Evolutionary conservation across 306 rosid genomes (phyloP), one percentile per base, ranked within the genome.

Genomic region (Cucumis sativus): DNA sequence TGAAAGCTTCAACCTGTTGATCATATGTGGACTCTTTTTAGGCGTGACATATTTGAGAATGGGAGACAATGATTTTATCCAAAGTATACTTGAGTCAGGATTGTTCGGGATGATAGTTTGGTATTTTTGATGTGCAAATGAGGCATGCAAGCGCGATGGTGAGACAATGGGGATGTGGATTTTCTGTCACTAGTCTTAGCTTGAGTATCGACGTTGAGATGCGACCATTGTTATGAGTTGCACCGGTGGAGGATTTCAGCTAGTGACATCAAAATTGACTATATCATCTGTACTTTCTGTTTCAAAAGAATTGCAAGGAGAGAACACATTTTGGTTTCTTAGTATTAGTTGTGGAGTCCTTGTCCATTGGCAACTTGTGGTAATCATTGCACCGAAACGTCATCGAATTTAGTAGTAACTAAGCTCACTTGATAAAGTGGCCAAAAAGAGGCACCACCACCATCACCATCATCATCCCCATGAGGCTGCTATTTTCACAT

Each of bases 1-100:
- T 69, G 74, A 87, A 67, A 73, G 82, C 79, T 41, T 82, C 83
- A 41, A 82, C 82, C 79, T 60, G 49, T 59, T 86, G 82, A 89
- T 25, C 58, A 39, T 21, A 41, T 54, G 7, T 72, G 35, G 45
- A 51, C 76, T 49, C 76, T 47, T 45, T 45, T 43, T 45, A 28
- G 41, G n/a, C 28, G 59, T 71, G 1, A 47, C 3, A 47, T 28
- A 6, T 70, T 10, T 13, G 55, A 68, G 76, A 70, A 66, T 18
- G 54, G 30, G 11, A 10, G 52, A 2, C 16, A 65, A 18, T 65
- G 72, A 10, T 17, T 8, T 66, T 67, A 67, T 21, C 15, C 0
- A 5, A 40, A 40, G 30, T 13, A 20, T n/a, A 67, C n/a, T 20
- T 6, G 55, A 40, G 74, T 67, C 35, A 3, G 35, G 74, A n/a